Conservation (phyloP, 2,329 filamentous ascomycete genomes). For the Penicillium sp. region DNA sequence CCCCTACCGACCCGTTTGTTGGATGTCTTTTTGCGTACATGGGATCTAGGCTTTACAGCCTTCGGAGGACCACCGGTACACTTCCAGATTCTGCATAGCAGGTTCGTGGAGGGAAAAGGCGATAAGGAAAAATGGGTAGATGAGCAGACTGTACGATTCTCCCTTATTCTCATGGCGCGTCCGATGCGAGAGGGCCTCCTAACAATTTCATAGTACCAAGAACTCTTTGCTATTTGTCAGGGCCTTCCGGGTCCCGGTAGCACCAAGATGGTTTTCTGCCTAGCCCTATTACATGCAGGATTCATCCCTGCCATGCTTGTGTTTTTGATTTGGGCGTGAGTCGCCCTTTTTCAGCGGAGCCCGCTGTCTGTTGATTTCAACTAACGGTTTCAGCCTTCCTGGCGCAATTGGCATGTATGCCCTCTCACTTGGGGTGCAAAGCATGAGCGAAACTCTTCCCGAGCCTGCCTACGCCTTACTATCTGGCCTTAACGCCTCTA, state of each 20-base stretch:
- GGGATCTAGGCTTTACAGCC: constrained; percentile 56
- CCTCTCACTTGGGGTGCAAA: constrained; percentile 56
- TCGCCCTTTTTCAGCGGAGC: neutral
- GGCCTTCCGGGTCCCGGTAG: constrained; percentile 58
- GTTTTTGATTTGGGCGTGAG: constrained; percentile 57
- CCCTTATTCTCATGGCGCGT: neutral
- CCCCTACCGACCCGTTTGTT: constrained; percentile 20
- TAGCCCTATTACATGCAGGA: constrained; percentile 56
- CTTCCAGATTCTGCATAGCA: constrained; percentile 57
- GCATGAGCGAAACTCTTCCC: constrained; percentile 52
- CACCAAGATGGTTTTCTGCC: constrained; percentile 64
- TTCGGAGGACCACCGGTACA: constrained; percentile 63
- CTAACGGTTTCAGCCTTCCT: constrained; percentile 45
- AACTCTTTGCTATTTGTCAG: constrained; percentile 62
- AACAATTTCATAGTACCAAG: constrained; percentile 50
- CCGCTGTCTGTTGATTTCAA: neutral
- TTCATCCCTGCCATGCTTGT: constrained; percentile 49
- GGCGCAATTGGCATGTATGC: constrained; percentile 63
- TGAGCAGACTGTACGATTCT: constrained; percentile 51
- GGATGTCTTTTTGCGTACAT: constrained; percentile 38
- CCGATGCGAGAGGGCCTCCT: neutral
- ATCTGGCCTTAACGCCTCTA: constrained; percentile 62
- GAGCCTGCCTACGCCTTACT: constrained; percentile 58
- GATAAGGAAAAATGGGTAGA: constrained; percentile 55
- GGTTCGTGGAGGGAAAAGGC: constrained; percentile 47